Conservation (phyloP, 2,329 filamentous ascomycete species). For the Diplodia intermedia region DNA sequence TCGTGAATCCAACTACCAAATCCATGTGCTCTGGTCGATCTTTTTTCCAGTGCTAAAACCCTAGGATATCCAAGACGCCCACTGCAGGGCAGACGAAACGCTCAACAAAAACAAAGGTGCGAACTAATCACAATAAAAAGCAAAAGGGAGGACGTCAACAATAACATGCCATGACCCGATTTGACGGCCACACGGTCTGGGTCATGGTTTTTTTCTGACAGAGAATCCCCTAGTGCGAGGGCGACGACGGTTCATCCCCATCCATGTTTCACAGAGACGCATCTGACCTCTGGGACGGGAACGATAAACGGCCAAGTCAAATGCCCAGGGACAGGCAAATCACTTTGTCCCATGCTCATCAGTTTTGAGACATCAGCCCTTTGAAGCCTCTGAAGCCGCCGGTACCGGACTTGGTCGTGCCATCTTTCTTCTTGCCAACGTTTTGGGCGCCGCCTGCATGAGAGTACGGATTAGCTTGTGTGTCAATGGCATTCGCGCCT, state of each 20-base stretch:
- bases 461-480: slow-evolving; percentile 22
- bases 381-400: slow-evolving; percentile 33
- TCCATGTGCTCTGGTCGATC: neutral
- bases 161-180: neutral
- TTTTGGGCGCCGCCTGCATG: slow-evolving; percentile 59
- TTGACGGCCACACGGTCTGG: neutral
- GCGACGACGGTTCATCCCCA: neutral
- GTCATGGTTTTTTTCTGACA: neutral
- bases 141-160: neutral
- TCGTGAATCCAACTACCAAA: neutral
- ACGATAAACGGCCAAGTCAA: neutral
- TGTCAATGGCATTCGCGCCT: neutral
- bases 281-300: neutral
- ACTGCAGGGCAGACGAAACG: neutral
- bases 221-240: neutral
- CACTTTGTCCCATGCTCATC: neutral
- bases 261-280: neutral
- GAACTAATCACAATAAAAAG: neutral
- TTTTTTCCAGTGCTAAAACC: slow-evolving; percentile 7
- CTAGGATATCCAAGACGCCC: neutral
- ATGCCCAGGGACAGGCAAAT: neutral
- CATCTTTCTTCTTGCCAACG: slow-evolving; percentile 57
- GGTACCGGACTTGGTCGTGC: slow-evolving; percentile 16
- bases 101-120: neutral
- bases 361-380: slow-evolving; percentile 32